Evolutionary conservation across 768 basidiomycete species (phyloP).

Genomic region (Hemileccinum impolitum): DNA sequence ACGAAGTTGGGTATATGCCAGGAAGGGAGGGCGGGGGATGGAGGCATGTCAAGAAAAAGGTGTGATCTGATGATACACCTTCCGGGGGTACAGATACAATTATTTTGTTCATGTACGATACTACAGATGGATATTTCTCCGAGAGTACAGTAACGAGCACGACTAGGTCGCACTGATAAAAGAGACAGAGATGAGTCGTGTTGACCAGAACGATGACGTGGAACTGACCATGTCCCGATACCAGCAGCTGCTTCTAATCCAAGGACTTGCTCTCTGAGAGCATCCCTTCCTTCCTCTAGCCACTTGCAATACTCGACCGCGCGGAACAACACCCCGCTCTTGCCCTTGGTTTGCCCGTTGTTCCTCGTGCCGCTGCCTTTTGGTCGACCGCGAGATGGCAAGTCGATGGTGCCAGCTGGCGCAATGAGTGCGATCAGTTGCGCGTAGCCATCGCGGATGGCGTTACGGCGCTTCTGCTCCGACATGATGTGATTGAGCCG

Average conservation of each 20-base stretch:
- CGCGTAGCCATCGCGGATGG: conserved; percentile 86
- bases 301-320: conserved; percentile 83
- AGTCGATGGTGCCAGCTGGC: conserved; percentile 70
- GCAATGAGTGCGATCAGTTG: conserved; percentile 80
- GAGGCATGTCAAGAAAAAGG: conserved; percentile 19
- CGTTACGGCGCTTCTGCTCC: conserved; percentile 90
- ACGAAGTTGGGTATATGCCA: conserved; percentile 58
- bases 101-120: conserved; percentile 2
- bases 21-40: conserved; percentile 20
- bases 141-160: neutral
- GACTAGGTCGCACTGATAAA: too few species aligned
- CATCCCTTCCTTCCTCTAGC: conserved; percentile 80
- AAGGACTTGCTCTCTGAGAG: conserved; percentile 63
- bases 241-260: conserved; percentile 67
- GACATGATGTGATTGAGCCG: conserved; percentile 92
- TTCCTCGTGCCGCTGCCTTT: conserved; percentile 69
- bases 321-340: conserved; percentile 85
- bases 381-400: conserved; percentile 76
- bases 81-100: conserved; percentile 5
- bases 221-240: conserved; percentile 32
- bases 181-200: too few species aligned
- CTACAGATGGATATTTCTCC: too few species aligned
- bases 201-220: neutral
- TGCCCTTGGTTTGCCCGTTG: conserved; percentile 75
- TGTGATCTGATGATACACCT: neutral